phyloP scores from a whole-genome alignment of 768 basidiomycete genomes.

The Boletus coccyginus region DNA sequence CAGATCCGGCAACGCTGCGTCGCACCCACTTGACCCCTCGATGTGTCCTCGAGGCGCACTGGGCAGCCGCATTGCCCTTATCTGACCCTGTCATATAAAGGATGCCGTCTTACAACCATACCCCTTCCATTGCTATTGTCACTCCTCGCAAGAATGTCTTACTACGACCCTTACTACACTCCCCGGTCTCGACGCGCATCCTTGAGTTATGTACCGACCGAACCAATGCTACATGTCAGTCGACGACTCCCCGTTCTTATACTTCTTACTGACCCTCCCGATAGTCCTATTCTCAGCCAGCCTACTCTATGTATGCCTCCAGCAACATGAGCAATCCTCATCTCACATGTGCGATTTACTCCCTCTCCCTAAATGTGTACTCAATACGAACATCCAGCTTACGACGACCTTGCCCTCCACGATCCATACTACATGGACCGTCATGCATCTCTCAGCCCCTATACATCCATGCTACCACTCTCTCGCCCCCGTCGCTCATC shows the following conservation, averaged over 20 bases:
- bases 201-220: conserved; percentile 33
- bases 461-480: conserved; percentile 21
- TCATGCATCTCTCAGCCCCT: conserved; percentile 15
- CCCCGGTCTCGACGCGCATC: conserved; percentile 34
- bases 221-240: conserved; percentile 43
- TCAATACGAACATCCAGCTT: conserved; percentile 35
- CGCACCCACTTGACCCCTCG: conserved; percentile 19
- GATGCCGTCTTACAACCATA: neutral
- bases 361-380: neutral
- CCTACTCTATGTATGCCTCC: conserved; percentile 47
- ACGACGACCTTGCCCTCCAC: conserved; percentile 50
- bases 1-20: conserved; percentile 10
- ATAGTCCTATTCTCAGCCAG: conserved; percentile 39
- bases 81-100: conserved; percentile 25
- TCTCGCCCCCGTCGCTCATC: conserved; percentile 36
- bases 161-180: conserved; percentile 41
- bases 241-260: neutral
- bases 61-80: conserved; percentile 12
- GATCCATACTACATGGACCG: conserved; percentile 49
- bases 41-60: conserved; percentile 31
- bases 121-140: conserved; percentile 8
- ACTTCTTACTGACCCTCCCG: conserved; percentile 4
- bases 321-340: conserved; percentile 39
- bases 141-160: conserved; percentile 35
- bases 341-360: conserved; percentile 39